These are phyloP conservation scores for Coccomyxa subellipsoidea DNA, from an alignment of 163 green algal species.

Conservation along the genomic window DNA sequence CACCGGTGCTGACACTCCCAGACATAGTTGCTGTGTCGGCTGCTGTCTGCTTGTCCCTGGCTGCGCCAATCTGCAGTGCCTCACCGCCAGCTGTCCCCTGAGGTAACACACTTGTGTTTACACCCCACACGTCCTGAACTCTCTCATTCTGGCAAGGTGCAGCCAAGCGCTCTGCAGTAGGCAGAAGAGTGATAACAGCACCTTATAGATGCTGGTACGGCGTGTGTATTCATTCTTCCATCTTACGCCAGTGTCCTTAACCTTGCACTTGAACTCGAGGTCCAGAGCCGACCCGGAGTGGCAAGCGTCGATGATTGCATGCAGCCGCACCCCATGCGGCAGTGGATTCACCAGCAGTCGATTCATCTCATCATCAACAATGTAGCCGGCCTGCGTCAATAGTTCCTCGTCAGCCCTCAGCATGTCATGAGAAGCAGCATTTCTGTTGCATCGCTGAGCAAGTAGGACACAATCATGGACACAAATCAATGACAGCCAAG, in stretches of 20 bases:
- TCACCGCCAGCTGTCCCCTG: constrained; percentile 67
- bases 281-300: constrained; percentile 67
- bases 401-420: no score
- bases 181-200: background rate
- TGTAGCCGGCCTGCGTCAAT: constrained; percentile 46
- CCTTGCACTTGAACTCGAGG: constrained; percentile 4
- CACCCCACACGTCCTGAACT: no score
- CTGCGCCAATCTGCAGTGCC: constrained; percentile 67
- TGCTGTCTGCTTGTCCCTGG: constrained; percentile 47
- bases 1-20: constrained; percentile 40
- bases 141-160: no score
- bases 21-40: constrained; percentile 48
- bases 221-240: constrained; percentile 14
- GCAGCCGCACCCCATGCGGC: constrained; percentile 55
- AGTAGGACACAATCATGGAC: background rate
- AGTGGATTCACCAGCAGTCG: constrained; percentile 69
- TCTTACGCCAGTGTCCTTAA: background rate
- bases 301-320: constrained; percentile 87
- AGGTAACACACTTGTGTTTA: background rate
- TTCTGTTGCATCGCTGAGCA: background rate
- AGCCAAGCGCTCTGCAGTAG: background rate
- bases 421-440: background rate
- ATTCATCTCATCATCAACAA: constrained; percentile 90
- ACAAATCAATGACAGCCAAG: background rate
- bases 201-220: constrained; percentile 9